Percentiles rank a stretch among this genome's conserved stretches.
phyloP scores from a whole-genome alignment of 805 yeast species.

The Sugiyamaella americana region DNA sequence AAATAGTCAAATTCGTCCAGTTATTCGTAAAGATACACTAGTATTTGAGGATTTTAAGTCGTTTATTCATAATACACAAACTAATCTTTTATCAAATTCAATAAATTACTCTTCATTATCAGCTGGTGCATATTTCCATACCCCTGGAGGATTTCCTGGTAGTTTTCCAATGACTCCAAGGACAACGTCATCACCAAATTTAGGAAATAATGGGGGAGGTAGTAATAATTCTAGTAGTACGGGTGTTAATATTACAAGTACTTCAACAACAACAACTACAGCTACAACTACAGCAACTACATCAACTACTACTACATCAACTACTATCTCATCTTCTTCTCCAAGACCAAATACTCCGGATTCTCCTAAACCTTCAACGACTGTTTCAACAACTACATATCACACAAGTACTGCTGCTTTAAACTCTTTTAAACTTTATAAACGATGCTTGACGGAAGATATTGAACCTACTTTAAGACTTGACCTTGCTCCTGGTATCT shows the following conservation, averaged over 20 bases:
- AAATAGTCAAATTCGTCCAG: constrained; percentile 25
- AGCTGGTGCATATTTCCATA: neutral
- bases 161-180: neutral
- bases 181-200: constrained; percentile 2
- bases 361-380: neutral
- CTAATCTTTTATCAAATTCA: neutral
- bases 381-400: neutral
- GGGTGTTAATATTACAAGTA: neutral
- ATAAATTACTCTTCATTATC: neutral
- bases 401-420: constrained; percentile 26
- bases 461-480: constrained; percentile 65
- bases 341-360: neutral
- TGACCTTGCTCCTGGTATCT: constrained; percentile 56
- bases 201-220: neutral
- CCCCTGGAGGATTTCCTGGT: constrained; percentile 7
- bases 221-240: neutral
- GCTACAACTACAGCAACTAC: constrained; percentile 5
- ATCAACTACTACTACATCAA: neutral
- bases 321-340: constrained; percentile 4
- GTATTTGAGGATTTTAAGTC: constrained; percentile 19
- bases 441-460: constrained; percentile 65
- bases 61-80: constrained; percentile 6
- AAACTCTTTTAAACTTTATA: constrained; percentile 53
- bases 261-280: neutral
- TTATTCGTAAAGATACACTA: constrained; percentile 23